phyloP scores from a whole-genome alignment of 163 green algal species.

The Coccomyxa subellipsoidea region DNA sequence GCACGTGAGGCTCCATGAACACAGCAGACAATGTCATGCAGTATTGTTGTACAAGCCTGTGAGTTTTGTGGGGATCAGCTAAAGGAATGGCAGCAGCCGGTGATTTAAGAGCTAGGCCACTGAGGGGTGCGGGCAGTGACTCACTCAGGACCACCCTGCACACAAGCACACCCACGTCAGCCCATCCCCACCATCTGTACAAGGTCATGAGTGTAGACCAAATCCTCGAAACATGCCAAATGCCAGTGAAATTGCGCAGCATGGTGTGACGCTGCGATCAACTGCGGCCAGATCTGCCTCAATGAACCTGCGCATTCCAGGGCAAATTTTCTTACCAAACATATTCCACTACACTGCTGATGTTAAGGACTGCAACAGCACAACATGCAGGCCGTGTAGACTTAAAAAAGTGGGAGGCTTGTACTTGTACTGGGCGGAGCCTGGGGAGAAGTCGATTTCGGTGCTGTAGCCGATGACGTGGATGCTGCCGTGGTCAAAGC shows the following conservation, averaged over 20 bases:
- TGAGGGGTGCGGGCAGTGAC: background rate
- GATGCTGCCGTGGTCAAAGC: background rate
- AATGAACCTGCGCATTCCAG: constrained; percentile 8
- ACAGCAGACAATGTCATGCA: background rate
- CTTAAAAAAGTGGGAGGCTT: background rate
- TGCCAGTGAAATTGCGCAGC: background rate
- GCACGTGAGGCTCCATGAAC: too few species aligned
- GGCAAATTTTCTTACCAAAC: background rate
- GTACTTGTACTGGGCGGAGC: background rate
- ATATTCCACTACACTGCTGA: too few species aligned
- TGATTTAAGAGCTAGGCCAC: background rate
- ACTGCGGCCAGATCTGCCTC: constrained; percentile 15
- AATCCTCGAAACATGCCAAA: too few species aligned
- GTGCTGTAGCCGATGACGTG: background rate
- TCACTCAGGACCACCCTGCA: constrained; percentile 3
- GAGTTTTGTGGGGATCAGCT: background rate
- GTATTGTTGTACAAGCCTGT: background rate
- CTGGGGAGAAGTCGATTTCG: constrained; percentile 4
- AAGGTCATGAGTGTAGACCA: too few species aligned
- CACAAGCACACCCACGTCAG: too few species aligned
- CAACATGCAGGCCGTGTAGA: too few species aligned
- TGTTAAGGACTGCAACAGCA: too few species aligned
- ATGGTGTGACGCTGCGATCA: constrained; percentile 24
- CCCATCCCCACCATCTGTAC: too few species aligned
- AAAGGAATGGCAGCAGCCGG: background rate